phyloP scores from a whole-genome alignment of 331 rosid genomes.

The Pyrus hybrid region DNA sequence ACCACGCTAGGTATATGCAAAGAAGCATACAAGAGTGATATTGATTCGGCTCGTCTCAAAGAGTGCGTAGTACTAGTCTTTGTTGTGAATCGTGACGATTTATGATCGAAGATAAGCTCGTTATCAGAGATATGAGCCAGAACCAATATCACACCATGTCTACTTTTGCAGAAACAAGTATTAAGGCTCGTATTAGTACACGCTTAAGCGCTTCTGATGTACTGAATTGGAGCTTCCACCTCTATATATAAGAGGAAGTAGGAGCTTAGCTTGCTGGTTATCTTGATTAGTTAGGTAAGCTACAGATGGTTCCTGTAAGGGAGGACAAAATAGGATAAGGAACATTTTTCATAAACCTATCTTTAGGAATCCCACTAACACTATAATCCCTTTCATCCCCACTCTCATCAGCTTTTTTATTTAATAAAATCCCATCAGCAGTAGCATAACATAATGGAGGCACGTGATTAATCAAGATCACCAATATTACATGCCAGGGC shows the following conservation, averaged over 20 bases:
- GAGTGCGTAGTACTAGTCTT: not conserved
- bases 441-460: not conserved
- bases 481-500: not conserved
- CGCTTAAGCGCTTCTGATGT: not conserved
- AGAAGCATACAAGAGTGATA: slow-evolving; percentile 63
- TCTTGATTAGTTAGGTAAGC: too few relatives aligned
- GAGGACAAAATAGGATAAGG: not conserved
- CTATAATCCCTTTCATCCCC: not conserved
- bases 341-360: not conserved
- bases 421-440: too few relatives aligned
- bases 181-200: not conserved
- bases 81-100: not conserved
- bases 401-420: not conserved
- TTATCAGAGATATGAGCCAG: slow-evolving; percentile 28
- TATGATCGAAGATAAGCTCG: too few relatives aligned
- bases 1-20: not conserved
- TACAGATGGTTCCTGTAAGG: too few relatives aligned
- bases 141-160: slow-evolving; percentile 65
- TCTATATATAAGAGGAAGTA: not conserved
- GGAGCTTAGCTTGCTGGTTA: too few relatives aligned
- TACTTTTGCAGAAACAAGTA: slow-evolving; percentile 34
- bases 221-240: not conserved
- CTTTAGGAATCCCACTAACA: not conserved
- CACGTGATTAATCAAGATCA: not conserved
- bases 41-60: slow-evolving; percentile 63